phyloP scores from a whole-genome alignment of 192 early-diverging fungal genomes.

The Coemansia furcata region DNA sequence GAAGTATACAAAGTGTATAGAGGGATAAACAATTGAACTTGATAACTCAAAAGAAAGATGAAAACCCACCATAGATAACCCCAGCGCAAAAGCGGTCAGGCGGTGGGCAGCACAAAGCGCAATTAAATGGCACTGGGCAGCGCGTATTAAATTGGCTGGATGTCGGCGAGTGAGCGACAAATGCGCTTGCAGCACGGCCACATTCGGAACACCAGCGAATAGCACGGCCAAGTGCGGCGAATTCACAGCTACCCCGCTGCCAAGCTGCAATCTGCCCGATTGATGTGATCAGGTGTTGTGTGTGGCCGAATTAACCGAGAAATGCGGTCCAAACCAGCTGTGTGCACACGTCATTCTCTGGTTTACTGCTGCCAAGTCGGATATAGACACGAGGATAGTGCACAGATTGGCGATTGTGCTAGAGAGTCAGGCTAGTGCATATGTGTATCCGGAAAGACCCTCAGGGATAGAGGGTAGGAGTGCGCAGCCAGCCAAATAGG shows the following conservation, averaged over 20 bases:
- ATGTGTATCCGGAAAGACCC: conserved; percentile 3
- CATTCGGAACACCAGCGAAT: neutral
- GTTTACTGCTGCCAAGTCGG: neutral
- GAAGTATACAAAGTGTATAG: neutral
- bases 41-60: neutral
- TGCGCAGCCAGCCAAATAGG: neutral
- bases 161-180: neutral
- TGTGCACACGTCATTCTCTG: neutral
- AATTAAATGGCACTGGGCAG: neutral
- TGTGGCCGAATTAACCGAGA: neutral
- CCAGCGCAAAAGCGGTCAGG: neutral
- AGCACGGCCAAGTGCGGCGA: neutral
- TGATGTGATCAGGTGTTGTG: neutral
- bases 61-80: neutral
- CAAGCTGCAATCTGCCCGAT: neutral
- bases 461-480: neutral
- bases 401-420: neutral
- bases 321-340: neutral
- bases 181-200: neutral
- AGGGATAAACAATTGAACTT: neutral
- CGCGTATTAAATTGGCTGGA: conserved; percentile 1
- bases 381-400: neutral
- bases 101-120: neutral
- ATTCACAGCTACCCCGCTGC: neutral
- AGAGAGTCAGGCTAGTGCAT: neutral